phyloP scores from a whole-genome alignment of 208 protist species.

The Trypanosoma melophagium region DNA sequence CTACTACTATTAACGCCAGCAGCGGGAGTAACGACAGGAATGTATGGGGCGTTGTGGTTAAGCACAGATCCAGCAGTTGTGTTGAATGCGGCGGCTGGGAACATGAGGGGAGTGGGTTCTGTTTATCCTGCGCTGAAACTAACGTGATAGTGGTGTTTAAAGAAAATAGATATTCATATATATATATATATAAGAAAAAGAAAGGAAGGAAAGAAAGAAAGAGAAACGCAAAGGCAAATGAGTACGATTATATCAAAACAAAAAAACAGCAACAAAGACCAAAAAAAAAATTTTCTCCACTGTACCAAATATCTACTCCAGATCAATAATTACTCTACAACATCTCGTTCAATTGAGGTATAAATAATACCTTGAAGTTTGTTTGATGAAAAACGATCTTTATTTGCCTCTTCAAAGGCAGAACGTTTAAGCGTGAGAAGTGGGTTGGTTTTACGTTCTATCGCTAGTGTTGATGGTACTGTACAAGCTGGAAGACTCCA shows the following conservation, averaged over 20 bases:
- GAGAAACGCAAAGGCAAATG: too few species aligned
- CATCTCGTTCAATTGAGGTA: slow-evolving; percentile 28
- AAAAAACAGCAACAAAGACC: too few species aligned
- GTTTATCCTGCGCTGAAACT: slow-evolving; percentile 7
- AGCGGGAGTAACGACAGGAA: not conserved
- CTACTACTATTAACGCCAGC: too few species aligned
- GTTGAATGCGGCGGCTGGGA: slow-evolving; percentile 17
- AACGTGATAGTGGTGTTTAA: not conserved
- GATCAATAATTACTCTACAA: slow-evolving; percentile 11
- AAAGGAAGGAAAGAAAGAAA: too few species aligned
- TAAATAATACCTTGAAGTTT: slow-evolving; percentile 45
- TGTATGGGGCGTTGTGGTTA: slow-evolving; percentile 5
- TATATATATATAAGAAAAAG: too few species aligned
- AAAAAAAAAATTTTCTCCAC: too few species aligned
- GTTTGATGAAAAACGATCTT: slow-evolving; percentile 29
- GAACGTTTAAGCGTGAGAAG: slow-evolving; percentile 58
- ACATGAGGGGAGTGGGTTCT: slow-evolving; percentile 17
- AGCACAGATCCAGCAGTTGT: slow-evolving; percentile 8
- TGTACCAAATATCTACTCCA: too few species aligned
- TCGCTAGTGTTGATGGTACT: slow-evolving; percentile 60
- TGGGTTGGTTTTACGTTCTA: slow-evolving; percentile 66
- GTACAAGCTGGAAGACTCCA: slow-evolving; percentile 51
- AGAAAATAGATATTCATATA: too few species aligned
- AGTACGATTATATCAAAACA: too few species aligned
- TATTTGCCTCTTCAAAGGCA: slow-evolving; percentile 31